Conservation (phyloP, 2,329 filamentous ascomycete species). For the Parastagonospora avenae region DNA sequence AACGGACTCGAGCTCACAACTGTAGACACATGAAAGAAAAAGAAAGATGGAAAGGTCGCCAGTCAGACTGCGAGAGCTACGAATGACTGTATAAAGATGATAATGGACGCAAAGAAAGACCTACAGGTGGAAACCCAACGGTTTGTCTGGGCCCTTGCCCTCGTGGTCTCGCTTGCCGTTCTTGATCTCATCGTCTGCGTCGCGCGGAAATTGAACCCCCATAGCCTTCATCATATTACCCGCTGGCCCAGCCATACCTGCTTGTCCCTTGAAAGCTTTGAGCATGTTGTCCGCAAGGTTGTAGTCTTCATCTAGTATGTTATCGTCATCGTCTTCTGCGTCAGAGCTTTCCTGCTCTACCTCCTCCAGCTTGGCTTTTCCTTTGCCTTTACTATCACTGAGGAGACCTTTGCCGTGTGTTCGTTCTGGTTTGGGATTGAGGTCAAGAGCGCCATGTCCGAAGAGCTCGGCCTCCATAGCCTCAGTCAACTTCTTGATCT, state of each 20-base stretch:
- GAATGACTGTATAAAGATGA: too few relatives aligned
- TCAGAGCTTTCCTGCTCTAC: conserved; percentile 43
- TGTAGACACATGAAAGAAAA: too few relatives aligned
- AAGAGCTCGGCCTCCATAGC: conserved; percentile 77
- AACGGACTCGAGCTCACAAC: too few relatives aligned
- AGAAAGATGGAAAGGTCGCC: too few relatives aligned
- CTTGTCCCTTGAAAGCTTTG: conserved; percentile 91
- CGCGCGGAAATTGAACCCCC: conserved; percentile 79
- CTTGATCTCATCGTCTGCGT: conserved; percentile 64
- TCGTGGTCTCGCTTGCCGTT: not conserved
- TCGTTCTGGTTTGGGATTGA: conserved; percentile 32
- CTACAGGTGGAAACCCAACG: too few relatives aligned
- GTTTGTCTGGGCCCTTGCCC: not conserved
- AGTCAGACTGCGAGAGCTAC: too few relatives aligned
- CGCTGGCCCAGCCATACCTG: conserved; percentile 80
- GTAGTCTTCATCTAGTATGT: conserved; percentile 74
- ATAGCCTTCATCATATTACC: conserved; percentile 87
- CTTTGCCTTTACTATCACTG: conserved; percentile 12
- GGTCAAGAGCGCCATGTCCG: conserved; percentile 67
- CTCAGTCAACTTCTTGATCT: conserved; percentile 68
- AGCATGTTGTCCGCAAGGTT: conserved; percentile 89
- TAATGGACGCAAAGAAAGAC: too few relatives aligned
- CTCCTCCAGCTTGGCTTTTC: conserved; percentile 19
- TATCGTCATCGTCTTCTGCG: conserved; percentile 53
- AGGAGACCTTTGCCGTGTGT: conserved; percentile 11